Evolutionary conservation across 225 moss, liverwort and hornwort genomes (phyloP).

Genomic region (Anthoceros angustus): DNA sequence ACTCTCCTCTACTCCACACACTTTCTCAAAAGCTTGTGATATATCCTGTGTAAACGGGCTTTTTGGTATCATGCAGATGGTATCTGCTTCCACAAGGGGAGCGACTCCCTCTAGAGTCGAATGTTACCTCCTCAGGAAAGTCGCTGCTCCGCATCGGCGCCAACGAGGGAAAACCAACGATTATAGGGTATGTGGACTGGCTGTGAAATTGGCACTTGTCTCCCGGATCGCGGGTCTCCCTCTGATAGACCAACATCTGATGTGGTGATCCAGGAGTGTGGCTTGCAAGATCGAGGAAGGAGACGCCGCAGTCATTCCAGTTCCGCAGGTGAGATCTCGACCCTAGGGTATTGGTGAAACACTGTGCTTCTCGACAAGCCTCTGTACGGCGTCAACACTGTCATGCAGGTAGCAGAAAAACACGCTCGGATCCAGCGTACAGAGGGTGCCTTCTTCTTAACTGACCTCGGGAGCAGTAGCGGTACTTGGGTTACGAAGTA

Average conservation of each 20-base stretch:
- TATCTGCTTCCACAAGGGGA: slow-evolving; percentile 61
- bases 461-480: slow-evolving; percentile 55
- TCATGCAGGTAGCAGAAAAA: slow-evolving; percentile 35
- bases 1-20: not conserved
- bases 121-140: slow-evolving; percentile 29
- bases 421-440: slow-evolving; percentile 50
- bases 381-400: not conserved
- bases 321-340: slow-evolving; percentile 21
- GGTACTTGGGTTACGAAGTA: slow-evolving; percentile 81
- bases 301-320: slow-evolving; percentile 25
- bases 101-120: slow-evolving; percentile 39
- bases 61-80: slow-evolving; percentile 37
- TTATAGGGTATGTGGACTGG: slow-evolving; percentile 35
- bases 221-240: too few relatives aligned
- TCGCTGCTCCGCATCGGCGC: slow-evolving; percentile 38
- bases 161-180: slow-evolving; percentile 20
- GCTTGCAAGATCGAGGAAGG: slow-evolving; percentile 13
- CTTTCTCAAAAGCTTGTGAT: not conserved
- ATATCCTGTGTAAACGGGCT: not conserved
- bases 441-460: slow-evolving; percentile 60
- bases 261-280: slow-evolving; percentile 43
- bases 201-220: not conserved
- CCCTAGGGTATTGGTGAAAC: not conserved
- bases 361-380: not conserved
- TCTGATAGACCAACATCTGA: too few relatives aligned